Evolutionary conservation across 1,284 basidiomycete genomes (phyloP), one percentile per base, ranked within the genome.

Genomic region (Cryptococcus wingfieldii): DNA sequence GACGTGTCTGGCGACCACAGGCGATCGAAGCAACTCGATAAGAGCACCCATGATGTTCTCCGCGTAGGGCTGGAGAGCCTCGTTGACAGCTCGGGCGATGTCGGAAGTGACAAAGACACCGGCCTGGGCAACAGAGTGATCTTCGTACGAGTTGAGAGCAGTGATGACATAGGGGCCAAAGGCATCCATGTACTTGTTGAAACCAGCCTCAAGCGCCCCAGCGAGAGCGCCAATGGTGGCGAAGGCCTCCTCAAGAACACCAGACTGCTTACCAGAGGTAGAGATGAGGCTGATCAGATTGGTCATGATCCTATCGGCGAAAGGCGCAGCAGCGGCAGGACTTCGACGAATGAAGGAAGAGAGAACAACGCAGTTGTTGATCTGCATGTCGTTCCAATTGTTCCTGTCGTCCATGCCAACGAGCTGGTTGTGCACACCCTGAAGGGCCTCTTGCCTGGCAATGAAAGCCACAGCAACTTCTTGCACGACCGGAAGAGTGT

Each of bases 311-410:
- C 91, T 86, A 75, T 98, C 91, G 39, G 91, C 89, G 63, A 96
- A 79, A 5, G 93, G 92, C 65, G 87, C 85, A 61, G 98, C 90
- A 55, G 91, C 88, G 5, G 82, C 81, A 53, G 84, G 86, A 47
- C 97, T 82, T 77, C 93, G 88, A 56, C 90, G 87, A 60, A 92
- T 85, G 34, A 92, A 85, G 69, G 84, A 85, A 88, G 94, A 74
- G 55, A 92, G 81, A 47, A 96, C 89, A 59, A 88, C 87, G 77
- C 93, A 97, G 69, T 98, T 84, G 78, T 95, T 96, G 78, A 90
- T 89, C 77, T 98, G 94, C 43, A 99, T 81, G 76, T 99, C 95
- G 72, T 94, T 95, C 92, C 95, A 98, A 80, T 98, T 98, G 78
- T 95, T 95, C 64, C 91, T 86, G 74, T 99, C 95, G 77, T 99